Conservation (phyloP, 2,329 filamentous ascomycete species). For the Sphaerulina vaccinii region DNA sequence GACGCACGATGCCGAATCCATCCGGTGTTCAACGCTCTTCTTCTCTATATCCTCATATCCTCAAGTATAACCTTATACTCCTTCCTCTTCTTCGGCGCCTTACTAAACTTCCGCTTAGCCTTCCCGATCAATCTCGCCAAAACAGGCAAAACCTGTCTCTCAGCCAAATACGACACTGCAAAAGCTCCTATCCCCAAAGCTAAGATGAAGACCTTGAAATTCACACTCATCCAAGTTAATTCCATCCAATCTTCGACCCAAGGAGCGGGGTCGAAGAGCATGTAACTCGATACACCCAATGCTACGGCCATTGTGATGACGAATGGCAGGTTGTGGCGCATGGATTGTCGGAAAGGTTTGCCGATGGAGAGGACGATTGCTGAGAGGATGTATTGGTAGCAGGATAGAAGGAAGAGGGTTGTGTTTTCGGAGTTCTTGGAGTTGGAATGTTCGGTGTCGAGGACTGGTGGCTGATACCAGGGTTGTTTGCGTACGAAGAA, state of each 20-base stretch:
- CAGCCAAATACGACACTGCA: slow-evolving; percentile 65
- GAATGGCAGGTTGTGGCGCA: slow-evolving; percentile 81
- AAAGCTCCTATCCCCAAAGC: slow-evolving; percentile 69
- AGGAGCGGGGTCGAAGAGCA: slow-evolving; percentile 71
- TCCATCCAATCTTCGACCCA: slow-evolving; percentile 78
- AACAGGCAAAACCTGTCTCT: slow-evolving; percentile 67
- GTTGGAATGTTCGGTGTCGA: slow-evolving; percentile 77
- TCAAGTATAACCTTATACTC: slow-evolving; percentile 81
- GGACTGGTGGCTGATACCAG: slow-evolving; percentile 81
- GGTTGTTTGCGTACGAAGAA: slow-evolving; percentile 71
- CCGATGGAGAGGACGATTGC: slow-evolving; percentile 90
- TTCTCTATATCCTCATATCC: slow-evolving; percentile 44
- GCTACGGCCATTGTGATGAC: slow-evolving; percentile 71
- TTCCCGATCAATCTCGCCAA: slow-evolving; percentile 68
- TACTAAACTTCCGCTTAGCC: slow-evolving; percentile 56
- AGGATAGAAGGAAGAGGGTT: slow-evolving; percentile 81
- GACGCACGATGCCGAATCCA: too few relatives aligned
- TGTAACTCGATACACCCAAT: slow-evolving; percentile 68
- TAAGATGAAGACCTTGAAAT: slow-evolving; percentile 73
- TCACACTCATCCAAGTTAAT: slow-evolving; percentile 70
- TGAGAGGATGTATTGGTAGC: slow-evolving; percentile 91
- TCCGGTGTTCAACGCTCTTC: too few relatives aligned
- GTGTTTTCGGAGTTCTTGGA: slow-evolving; percentile 93
- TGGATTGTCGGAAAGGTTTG: slow-evolving; percentile 79
- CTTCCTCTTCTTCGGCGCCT: slow-evolving; percentile 71